Evolutionary conservation across 2,329 filamentous ascomycete genomes (phyloP), one percentile per base, ranked within the genome.

Genomic region (Apiospora koreana): DNA sequence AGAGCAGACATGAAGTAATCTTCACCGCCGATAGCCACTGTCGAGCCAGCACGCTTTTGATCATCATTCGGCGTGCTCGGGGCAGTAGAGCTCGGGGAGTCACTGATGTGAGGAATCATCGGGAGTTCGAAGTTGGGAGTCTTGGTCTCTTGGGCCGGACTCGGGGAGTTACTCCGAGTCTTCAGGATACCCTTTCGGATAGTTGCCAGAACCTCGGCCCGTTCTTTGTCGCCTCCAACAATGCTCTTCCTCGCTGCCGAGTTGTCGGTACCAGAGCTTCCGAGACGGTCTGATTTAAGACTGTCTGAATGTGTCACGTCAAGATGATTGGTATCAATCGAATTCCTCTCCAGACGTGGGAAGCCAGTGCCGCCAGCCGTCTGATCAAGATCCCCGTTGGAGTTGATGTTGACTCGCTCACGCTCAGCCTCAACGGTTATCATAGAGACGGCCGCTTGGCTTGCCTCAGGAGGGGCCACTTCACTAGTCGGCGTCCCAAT

Each of bases 101-200:
- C 94, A 69, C 87, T 89, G 72, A 91, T 85, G 58, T 87, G 86
- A 4, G 91, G 89, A 31, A 92, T 88, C 72, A 85, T 85, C 7
- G 90, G 89, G 10, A 92, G 81, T 68, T 88, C 87, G 68, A 91
- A 86, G 42, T 85, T 84, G 0, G 86, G 80, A 10, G 82, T 81
- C 72, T 84, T 85, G 66, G 75, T 77, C 71, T 95, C 92, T 25
- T 83, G 81, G 14, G 91, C 88, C 4, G 94, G 93, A 72, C 84
- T 88, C 3, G 93, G 92, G 3, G 91, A 91, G 73, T 89, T 88
- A 65, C 89, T 90, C 58, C 90, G 89, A 93, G 94, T 93, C 83
- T 99, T 99, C 69, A 99, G 82, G 67, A 99, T 99, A 66, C 96
- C 96, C 83, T 97, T 98, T 78, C 94, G 94, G 65, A 98, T 94